phyloP scores from a whole-genome alignment of 257 asterid genomes.

The Lycium ferocissimum region DNA sequence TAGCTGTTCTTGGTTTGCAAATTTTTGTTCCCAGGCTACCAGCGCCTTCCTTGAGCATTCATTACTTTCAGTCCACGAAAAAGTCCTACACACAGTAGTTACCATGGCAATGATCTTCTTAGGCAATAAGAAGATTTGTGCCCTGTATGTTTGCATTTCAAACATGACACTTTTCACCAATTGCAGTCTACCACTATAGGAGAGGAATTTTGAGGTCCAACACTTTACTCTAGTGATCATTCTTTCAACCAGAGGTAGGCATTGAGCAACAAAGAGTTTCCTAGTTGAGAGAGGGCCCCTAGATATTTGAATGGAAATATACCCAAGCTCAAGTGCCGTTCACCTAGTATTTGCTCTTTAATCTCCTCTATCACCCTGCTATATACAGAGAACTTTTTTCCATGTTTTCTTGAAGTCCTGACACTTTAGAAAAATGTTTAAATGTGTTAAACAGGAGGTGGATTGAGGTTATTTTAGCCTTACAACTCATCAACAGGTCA shows the following conservation, averaged over 20 bases:
- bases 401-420: background rate
- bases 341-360: background rate
- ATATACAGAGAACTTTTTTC: too few relatives aligned
- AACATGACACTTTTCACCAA: background rate
- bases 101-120: background rate
- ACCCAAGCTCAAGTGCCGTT: too few relatives aligned
- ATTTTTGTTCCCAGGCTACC: too few relatives aligned
- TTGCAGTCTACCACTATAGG: background rate
- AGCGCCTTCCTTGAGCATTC: too few relatives aligned
- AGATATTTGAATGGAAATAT: background rate
- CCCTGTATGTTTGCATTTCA: background rate
- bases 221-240: background rate
- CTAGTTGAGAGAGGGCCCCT: background rate
- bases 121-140: background rate
- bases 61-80: background rate
- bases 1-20: too few relatives aligned
- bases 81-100: background rate
- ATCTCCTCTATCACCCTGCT: background rate
- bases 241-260: background rate
- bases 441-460: background rate
- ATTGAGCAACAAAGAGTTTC: background rate
- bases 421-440: background rate
- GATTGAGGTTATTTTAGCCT: too few relatives aligned
- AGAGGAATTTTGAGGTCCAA: background rate
- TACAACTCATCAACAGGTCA: background rate